These are phyloP conservation scores for Neurospora sp. DNA, from an alignment of 495 filamentous ascomycete species.

Conservation along the genomic window DNA sequence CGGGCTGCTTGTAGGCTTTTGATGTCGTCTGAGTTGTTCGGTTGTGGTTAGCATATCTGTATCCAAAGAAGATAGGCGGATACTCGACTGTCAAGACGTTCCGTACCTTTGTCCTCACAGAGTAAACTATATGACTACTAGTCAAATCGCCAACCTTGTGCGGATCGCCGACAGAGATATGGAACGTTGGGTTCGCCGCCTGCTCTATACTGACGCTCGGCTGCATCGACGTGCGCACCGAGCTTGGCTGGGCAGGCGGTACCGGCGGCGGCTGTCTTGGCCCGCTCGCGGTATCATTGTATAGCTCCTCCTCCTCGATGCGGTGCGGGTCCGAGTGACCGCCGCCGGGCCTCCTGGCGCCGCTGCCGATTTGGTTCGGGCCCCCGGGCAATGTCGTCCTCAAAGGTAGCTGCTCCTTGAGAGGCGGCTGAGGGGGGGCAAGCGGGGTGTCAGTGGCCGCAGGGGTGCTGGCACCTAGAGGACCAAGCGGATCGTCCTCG, in stretches of 20 bases:
- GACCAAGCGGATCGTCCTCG: constrained; percentile 76
- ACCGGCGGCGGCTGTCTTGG: constrained; percentile 66
- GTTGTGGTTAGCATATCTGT: background rate
- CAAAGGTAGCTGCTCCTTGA: constrained; percentile 65
- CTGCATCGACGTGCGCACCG: constrained; percentile 52
- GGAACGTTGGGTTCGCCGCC: constrained; percentile 80
- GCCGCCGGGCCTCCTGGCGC: constrained; percentile 36
- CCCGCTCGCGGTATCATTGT: constrained; percentile 28
- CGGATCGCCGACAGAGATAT: constrained; percentile 91
- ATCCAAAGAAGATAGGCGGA: background rate
- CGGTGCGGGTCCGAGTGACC: constrained; percentile 26
- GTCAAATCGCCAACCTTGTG: constrained; percentile 96
- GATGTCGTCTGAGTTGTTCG: constrained; percentile 57
- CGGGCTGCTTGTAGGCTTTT: constrained; percentile 82
- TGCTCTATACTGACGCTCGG: constrained; percentile 82
- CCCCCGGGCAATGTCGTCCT: constrained; percentile 40
- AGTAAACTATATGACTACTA: constrained; percentile 94
- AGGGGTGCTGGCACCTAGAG: constrained; percentile 70
- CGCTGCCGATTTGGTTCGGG: background rate
- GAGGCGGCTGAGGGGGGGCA: constrained; percentile 71
- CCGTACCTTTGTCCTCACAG: constrained; percentile 81
- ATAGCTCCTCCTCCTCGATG: constrained; percentile 56
- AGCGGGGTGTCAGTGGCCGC: constrained; percentile 40
- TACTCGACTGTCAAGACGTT: background rate
- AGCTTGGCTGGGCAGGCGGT: constrained; percentile 47